A percentile compares a stretch with the other conserved stretches of the same genome.
Evolutionary conservation across 208 protist species (phyloP).

Genomic region (Sergeia podlipaevii): DNA sequence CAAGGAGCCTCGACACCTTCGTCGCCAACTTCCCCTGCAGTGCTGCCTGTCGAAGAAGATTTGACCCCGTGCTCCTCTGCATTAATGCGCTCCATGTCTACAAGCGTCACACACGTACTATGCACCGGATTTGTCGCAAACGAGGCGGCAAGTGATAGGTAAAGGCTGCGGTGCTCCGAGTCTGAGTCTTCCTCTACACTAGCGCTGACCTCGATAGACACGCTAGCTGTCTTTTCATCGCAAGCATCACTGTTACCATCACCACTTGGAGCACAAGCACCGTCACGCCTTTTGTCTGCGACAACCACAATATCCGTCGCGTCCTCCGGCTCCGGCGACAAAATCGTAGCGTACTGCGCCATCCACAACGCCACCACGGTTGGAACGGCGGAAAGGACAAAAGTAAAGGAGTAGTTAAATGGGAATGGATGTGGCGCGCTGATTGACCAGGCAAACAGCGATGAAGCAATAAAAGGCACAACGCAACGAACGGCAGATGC

Average conservation of each 20-base stretch:
- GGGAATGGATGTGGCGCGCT: conserved; percentile 21
- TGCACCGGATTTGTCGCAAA: conserved; percentile 23
- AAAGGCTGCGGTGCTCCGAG: neutral
- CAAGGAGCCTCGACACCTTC: too few species aligned
- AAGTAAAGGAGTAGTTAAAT: conserved; percentile 60
- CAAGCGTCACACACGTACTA: conserved; percentile 17
- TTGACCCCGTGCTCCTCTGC: conserved; percentile 3
- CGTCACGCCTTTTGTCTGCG: too few species aligned
- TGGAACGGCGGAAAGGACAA: conserved; percentile 29
- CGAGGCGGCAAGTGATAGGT: conserved; percentile 20
- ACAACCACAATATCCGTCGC: conserved; percentile 1
- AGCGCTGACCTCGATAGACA: too few species aligned
- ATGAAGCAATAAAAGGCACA: conserved; percentile 36
- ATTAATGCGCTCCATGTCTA: conserved; percentile 19
- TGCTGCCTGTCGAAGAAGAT: too few species aligned
- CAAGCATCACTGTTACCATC: too few species aligned
- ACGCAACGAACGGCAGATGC: conserved; percentile 42
- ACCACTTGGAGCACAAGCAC: too few species aligned
- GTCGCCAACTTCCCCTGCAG: too few species aligned
- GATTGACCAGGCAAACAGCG: conserved; percentile 60
- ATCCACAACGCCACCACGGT: conserved; percentile 10
- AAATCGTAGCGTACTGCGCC: conserved; percentile 7
- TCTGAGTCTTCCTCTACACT: neutral
- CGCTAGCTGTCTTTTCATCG: too few species aligned
- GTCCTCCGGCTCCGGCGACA: conserved; percentile 6